Base-by-base conservation (phyloP, 1,139 yeast genomes). In the Geotrichum macrosporum region DNA sequence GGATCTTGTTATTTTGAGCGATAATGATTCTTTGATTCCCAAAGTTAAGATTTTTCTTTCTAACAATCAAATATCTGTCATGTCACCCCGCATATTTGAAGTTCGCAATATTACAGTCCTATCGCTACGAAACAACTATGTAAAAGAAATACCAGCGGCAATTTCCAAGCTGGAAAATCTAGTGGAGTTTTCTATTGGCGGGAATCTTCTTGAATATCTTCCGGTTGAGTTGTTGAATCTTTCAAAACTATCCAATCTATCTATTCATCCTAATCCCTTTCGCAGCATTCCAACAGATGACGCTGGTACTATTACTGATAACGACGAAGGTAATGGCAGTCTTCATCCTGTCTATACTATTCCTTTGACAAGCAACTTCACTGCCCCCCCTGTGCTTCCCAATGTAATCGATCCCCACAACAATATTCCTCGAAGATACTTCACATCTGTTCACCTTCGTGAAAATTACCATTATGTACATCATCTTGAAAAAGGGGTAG, bases 191-290 rank as follows among this genome's bases (percentile, higher is more conserved):
- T 73, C 79, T 5, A 55, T 81, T 13, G 74, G 76, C 15, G 71
- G 75, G 32, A 81, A 81, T 60, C 66, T 71, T 46, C 62, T 81
- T 22, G 65, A 66, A 44, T 75, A 67, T 46, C 61, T 81, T 9
- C 87, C 87, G 0, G 70, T 71, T 44, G 81, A 79, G 57, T 69
- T 81, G 2, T 62, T 79, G 19, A 63, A 65, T 8, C 63, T 81
- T 20, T 63, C 67, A 1, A 60, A 65, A 2, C 62, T 81, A 35
- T 63, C 66, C 15, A 69, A 73, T 2, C 62, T 81, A n/a, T 66
- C 79, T 2, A 69, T 74, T 2, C 61, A 75, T 43, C 80, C 81
- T 2, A 78, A 78, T 49, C 70, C 72, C 12, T 60, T 69, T 26
- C n/a, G n/a, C n/a, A n/a, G n/a, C n/a, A n/a, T n/a, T n/a, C n/a